Percentiles rank a stretch among this genome's conserved stretches.
phyloP scores from a whole-genome alignment of 1,284 basidiomycete species.

The Microbotryum violaceum region DNA sequence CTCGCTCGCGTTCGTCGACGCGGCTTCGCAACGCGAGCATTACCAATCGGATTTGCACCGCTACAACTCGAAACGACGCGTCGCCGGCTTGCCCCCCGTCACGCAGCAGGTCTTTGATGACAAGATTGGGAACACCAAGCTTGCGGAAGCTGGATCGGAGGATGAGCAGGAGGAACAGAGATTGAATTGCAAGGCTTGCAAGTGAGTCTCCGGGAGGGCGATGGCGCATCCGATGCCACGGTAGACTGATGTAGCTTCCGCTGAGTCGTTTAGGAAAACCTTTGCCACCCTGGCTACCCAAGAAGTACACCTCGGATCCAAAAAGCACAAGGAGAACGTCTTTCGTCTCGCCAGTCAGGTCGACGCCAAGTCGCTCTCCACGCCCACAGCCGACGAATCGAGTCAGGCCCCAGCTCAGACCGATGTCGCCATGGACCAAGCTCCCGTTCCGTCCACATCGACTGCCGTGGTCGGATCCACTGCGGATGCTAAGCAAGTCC shows the following conservation, averaged over 20 bases:
- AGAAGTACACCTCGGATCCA: slow-evolving; percentile 76
- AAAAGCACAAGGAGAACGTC: slow-evolving; percentile 80
- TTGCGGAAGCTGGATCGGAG: not conserved
- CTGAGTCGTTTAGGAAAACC: slow-evolving; percentile 58
- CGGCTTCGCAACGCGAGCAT: slow-evolving; percentile 81
- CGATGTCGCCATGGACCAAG: slow-evolving; percentile 15
- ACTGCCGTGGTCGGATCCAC: slow-evolving; percentile 5
- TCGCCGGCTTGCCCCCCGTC: slow-evolving; percentile 84
- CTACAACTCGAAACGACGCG: slow-evolving; percentile 97
- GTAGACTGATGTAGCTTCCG: not conserved
- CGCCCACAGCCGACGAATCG: not conserved
- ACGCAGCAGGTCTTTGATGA: slow-evolving; percentile 71
- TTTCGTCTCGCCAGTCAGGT: slow-evolving; percentile 43
- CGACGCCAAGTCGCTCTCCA: slow-evolving; percentile 21
- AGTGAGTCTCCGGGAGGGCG: slow-evolving; percentile 46
- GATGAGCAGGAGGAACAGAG: slow-evolving; percentile 45
- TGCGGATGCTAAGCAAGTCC: slow-evolving; percentile 44
- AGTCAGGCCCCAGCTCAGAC: not conserved
- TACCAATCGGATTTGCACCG: slow-evolving; percentile 90
- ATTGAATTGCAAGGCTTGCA: slow-evolving; percentile 70
- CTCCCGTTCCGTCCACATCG: slow-evolving; percentile 21
- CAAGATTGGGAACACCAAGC: slow-evolving; percentile 56
- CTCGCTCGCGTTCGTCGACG: slow-evolving; percentile 74
- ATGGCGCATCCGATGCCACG: too few relatives aligned
- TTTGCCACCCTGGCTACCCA: slow-evolving; percentile 88